Evolutionary conservation across 2,329 filamentous ascomycete genomes (phyloP).

Genomic region (Colletotrichum karsti): DNA sequence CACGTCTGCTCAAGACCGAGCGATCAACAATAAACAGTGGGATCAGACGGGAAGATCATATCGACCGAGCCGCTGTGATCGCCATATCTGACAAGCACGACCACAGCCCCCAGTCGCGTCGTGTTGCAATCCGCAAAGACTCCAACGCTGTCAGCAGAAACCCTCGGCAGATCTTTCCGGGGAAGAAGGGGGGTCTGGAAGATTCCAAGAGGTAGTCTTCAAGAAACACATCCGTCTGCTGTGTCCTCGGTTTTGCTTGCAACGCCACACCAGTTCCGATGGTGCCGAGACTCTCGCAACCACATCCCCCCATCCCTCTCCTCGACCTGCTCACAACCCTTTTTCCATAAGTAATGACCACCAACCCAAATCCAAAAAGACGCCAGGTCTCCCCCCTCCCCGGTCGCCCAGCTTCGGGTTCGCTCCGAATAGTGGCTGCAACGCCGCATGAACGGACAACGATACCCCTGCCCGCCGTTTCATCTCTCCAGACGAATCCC

Average conservation of each 20-base stretch:
- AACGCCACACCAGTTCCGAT: too few relatives aligned
- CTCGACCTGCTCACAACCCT: neutral
- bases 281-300: neutral
- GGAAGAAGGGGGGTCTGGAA: neutral
- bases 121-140: neutral
- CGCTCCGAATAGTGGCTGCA: neutral
- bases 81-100: neutral
- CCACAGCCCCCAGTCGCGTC: neutral
- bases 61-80: neutral
- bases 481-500: constrained; percentile 8
- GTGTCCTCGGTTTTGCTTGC: too few relatives aligned
- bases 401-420: neutral
- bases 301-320: too few relatives aligned
- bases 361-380: neutral
- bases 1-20: too few relatives aligned
- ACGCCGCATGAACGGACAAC: neutral
- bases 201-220: neutral
- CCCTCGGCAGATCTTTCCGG: neutral
- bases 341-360: too few relatives aligned
- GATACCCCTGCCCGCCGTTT: constrained; percentile 12
- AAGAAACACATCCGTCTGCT: too few relatives aligned
- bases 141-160: neutral
- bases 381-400: too few relatives aligned
- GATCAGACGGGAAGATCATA: constrained; percentile 2
- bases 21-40: neutral